A percentile compares a stretch with the other conserved stretches of the same genome.
These are phyloP conservation scores for Backusella sp. DNA, from an alignment of 192 early-diverging fungal species.

Conservation along the genomic window DNA sequence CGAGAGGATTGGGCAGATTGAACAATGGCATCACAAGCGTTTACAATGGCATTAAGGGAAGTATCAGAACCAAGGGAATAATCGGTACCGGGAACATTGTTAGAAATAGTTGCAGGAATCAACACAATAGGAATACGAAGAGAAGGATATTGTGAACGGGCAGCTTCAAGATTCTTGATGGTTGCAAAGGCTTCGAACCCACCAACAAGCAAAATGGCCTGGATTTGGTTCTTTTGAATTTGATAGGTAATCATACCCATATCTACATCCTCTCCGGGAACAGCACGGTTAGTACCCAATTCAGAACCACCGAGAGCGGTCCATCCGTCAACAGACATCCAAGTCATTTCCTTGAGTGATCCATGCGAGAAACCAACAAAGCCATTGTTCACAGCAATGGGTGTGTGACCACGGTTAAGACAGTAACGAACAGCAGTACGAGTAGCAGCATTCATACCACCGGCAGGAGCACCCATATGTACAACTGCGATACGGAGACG, in stretches of 20 bases:
- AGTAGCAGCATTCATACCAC: constrained; percentile 97
- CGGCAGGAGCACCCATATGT: constrained; percentile 95
- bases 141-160: constrained; percentile 78
- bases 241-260: constrained; percentile 87
- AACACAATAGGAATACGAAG: constrained; percentile 93
- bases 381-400: constrained; percentile 89
- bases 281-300: constrained; percentile 92
- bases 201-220: constrained; percentile 87
- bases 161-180: constrained; percentile 67
- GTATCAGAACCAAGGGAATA: constrained; percentile 95
- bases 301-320: constrained; percentile 86
- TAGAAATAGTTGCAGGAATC: constrained; percentile 93
- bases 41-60: constrained; percentile 90
- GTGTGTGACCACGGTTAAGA: constrained; percentile 83
- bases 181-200: constrained; percentile 94
- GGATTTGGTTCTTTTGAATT: constrained; percentile 87
- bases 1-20: constrained; percentile 88
- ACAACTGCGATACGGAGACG: constrained; percentile 86
- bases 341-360: constrained; percentile 71
- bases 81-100: constrained; percentile 98
- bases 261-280: constrained; percentile 69
- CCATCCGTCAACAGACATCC: constrained; percentile 92
- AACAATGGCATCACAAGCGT: constrained; percentile 87
- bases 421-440: constrained; percentile 81
- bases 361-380: constrained; percentile 89